phyloP scores from a whole-genome alignment of 1,284 basidiomycete genomes.

The Ustilago hordei region DNA sequence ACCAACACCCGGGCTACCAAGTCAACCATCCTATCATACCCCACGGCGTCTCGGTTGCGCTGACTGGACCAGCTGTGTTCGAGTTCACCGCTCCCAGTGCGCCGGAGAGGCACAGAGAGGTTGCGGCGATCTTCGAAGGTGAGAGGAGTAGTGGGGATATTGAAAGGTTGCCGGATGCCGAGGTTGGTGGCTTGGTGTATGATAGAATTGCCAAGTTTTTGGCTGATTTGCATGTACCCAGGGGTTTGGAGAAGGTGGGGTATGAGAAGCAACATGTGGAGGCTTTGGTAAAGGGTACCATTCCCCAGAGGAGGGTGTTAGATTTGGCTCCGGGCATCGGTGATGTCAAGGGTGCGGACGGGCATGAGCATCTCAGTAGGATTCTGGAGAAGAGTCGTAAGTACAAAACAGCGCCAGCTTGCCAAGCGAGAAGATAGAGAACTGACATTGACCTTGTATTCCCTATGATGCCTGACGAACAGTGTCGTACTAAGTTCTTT shows the following conservation, averaged over 20 bases:
- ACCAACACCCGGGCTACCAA: conserved; percentile 75
- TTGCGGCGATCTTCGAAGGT: conserved; percentile 83
- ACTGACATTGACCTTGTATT: neutral
- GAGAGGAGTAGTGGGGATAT: conserved; percentile 45
- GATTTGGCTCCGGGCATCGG: conserved; percentile 70
- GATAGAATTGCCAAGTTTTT: conserved; percentile 93
- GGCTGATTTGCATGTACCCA: conserved; percentile 84
- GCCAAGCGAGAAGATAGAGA: too few species aligned
- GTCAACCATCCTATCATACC: conserved; percentile 89
- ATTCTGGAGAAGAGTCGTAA: conserved; percentile 60
- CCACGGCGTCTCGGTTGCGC: conserved; percentile 72
- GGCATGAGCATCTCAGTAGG: conserved; percentile 58
- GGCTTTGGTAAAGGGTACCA: conserved; percentile 82
- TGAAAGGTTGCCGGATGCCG: conserved; percentile 80
- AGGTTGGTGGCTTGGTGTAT: conserved; percentile 83
- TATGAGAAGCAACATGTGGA: conserved; percentile 73
- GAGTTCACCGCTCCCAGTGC: conserved; percentile 73
- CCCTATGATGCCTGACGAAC: neutral
- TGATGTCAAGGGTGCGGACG: conserved; percentile 76
- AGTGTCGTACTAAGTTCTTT: conserved; percentile 18
- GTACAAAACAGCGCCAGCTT: conserved; percentile 7
- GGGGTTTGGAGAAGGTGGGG: conserved; percentile 87
- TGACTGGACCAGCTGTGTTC: conserved; percentile 52
- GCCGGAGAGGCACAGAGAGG: conserved; percentile 88
- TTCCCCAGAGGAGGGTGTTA: conserved; percentile 87